Base-by-base conservation (phyloP, 1,284 basidiomycete species). In the Sanghuangporus weigelae region DNA sequence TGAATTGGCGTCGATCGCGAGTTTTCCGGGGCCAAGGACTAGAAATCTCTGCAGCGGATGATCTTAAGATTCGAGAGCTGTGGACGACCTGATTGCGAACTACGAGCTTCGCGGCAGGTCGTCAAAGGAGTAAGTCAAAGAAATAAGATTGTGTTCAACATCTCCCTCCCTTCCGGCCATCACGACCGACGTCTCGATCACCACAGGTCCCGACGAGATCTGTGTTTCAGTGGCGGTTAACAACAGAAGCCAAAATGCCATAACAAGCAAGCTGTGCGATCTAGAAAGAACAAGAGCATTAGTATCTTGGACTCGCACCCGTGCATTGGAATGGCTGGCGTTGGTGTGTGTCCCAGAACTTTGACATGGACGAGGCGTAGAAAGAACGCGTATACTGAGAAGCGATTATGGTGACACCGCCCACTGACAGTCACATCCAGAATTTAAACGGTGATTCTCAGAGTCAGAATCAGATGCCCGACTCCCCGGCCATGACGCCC, bases 1-100 rank as follows among this genome's bases (percentile, higher is more conserved):
- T 48, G 46, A 48, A 57, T 62, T 57, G 61, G 55, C 61, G 61
- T 38, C 61, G 61, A 62, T 62, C 61, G 56, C 46, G n/a, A 49
- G 36, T 60, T 62, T 62, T 46, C 58, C 26, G 44, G 31, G 26
- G 57, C 26, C n/a, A 21, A 19, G 53, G 35, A 39, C 48, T n/a
- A 51, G 48, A 40, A 11, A 50, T 50, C 36, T 35, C 46, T 16
- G 16, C 7, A 38, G 31, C 35, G 40, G 58, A 59, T 40, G 54
- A 56, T 40, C 36, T 56, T n/a, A 14, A 56, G 54, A 56, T 56
- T 46, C n/a, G 19, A 42, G 39, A 8, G 55, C 8, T 42, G 8
- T 57, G 14, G 55, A 40, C 26, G 12, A 6, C 7, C 16, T 54
- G 53, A n/a, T n/a, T 16, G 26, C 36, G 36, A n/a, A 12, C 42